These are phyloP conservation scores for Malassezia vespertilionis DNA, from an alignment of 1,284 basidiomycete species.

Conservation along the genomic window DNA sequence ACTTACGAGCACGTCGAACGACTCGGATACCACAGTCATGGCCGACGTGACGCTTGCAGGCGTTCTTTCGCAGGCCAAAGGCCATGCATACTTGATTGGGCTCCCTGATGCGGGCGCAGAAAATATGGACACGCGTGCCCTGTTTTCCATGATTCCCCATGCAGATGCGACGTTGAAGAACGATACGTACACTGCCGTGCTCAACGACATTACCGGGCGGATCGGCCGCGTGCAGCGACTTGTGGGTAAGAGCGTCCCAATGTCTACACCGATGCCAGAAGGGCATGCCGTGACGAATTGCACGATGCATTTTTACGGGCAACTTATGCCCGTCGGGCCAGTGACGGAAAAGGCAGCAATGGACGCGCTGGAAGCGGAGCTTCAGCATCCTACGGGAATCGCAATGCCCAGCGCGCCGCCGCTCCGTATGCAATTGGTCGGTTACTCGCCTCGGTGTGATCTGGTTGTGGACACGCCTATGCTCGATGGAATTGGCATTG, in stretches of 20 bases:
- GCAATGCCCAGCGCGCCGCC: neutral
- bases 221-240: constrained; percentile 1
- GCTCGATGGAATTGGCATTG: constrained; percentile 1
- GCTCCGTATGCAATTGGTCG: neutral
- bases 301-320: constrained; percentile 13
- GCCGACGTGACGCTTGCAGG: constrained; percentile 5
- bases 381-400: constrained; percentile 4
- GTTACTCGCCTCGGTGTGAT: constrained; percentile 1
- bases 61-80: neutral
- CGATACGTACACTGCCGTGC: constrained; percentile 7
- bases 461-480: neutral
- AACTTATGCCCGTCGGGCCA: constrained; percentile 1
- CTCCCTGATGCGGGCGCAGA: constrained; percentile 1
- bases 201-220: constrained; percentile 7
- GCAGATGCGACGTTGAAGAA: neutral
- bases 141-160: constrained; percentile 7
- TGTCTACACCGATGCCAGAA: neutral
- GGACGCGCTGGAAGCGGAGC: constrained; percentile 2
- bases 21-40: neutral
- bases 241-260: neutral
- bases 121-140: constrained; percentile 1
- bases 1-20: neutral
- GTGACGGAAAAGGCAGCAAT: neutral
- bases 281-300: constrained; percentile 1
- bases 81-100: constrained; percentile 5